A percentile compares a stretch with the other conserved stretches of the same genome.
phyloP scores from a whole-genome alignment of 2,329 filamentous ascomycete genomes.

The Botrytis medusae region DNA sequence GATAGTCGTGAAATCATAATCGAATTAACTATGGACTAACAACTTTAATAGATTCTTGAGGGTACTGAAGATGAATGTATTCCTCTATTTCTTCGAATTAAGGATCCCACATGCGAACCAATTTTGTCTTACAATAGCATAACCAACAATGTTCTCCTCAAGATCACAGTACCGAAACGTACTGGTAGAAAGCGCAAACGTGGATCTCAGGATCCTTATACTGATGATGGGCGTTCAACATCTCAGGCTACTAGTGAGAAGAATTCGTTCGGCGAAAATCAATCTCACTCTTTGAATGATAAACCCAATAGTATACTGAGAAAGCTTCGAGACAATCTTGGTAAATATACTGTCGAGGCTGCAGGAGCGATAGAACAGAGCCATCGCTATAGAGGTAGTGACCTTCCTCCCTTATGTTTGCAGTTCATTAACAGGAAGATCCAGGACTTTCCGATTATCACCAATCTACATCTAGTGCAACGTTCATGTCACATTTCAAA shows the following conservation, averaged over 20 bases:
- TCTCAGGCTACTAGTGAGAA: constrained; percentile 1
- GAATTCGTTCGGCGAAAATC: constrained; percentile 35
- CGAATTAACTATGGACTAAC: not conserved
- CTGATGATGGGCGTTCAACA: constrained; percentile 35
- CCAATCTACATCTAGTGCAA: constrained; percentile 66
- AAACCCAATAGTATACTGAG: constrained; percentile 56
- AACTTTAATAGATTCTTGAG: constrained; percentile 45
- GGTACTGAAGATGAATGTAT: constrained; percentile 49
- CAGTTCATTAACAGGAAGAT: constrained; percentile 16
- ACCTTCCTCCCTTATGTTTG: not conserved
- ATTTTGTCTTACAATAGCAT: constrained; percentile 72
- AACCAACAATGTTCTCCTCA: constrained; percentile 82
- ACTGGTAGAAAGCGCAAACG: constrained; percentile 84
- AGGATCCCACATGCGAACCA: constrained; percentile 76
- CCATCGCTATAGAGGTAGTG: constrained; percentile 75
- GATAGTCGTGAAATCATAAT: constrained; percentile 7
- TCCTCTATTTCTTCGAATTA: constrained; percentile 74
- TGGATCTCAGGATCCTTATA: constrained; percentile 68
- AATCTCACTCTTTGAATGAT: constrained; percentile 51
- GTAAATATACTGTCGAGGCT: constrained; percentile 65
- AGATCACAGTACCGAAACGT: constrained; percentile 80
- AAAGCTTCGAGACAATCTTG: constrained; percentile 69
- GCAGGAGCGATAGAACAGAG: constrained; percentile 74
- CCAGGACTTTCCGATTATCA: constrained; percentile 82
- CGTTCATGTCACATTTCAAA: constrained; percentile 69